Evolutionary conservation across 1,139 yeast species (phyloP), one percentile per base, ranked within the genome.

Genomic region (Casaregolazyma lundiana): DNA sequence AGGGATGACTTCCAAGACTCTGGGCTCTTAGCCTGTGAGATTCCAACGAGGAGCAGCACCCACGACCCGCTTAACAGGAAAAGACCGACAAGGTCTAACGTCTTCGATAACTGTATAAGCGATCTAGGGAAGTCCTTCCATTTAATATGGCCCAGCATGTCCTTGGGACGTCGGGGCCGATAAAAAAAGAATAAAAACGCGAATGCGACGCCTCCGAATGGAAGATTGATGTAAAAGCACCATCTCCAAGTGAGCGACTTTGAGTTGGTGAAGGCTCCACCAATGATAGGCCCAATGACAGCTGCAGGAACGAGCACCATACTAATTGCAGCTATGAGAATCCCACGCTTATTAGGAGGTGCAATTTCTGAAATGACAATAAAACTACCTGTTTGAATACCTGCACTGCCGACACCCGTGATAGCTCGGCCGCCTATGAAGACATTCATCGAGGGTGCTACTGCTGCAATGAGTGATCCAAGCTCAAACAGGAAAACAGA

Each of bases 381-480:
- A 46, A 90, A 72, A 2, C 96, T 87, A 0, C 97, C 97, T 49
- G 86, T 77, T 54, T 97, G 97, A 19, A 90, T 96, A 8, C 86
- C 86, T 26, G 87, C 85, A 6, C 84, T 89, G 56, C 96, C 98
- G 69, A 86, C 84, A 18, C 98, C 98, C 81, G 90, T 85, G 43
- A 90, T 72, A 56, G 90, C 83, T 64, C 97, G 76, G 35, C 97
- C 98, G 7, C 70, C 81, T 55, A 87, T 82, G 46, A 84, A 63
- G 68, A 75, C 72, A 50, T 71, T 68, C 78, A 82, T 80, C 35
- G 70, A 70, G n/a, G 60, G 67, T 0, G 89, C 69, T 1, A 80
- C 62, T 0, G 80, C 90, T 22, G 79, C 69, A 5, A 82, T 65
- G 44, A 82, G 68, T 1, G 87, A 80, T 2, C 65, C 65, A 2